Conservation (phyloP, 1,284 basidiomycete species). For the Ganoderma multipileum region DNA sequence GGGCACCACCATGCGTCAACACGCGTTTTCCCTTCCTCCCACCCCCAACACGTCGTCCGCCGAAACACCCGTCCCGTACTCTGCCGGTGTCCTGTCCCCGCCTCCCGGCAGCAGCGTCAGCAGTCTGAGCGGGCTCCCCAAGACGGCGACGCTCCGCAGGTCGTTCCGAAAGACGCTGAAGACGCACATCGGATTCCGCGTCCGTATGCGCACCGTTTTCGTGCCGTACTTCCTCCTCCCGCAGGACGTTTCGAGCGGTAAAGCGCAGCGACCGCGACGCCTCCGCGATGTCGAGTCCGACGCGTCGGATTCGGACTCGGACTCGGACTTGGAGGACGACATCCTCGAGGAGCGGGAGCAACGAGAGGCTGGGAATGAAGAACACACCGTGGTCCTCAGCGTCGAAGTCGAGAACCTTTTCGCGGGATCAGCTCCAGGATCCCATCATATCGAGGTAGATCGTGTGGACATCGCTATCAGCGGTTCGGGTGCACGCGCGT, state of each 20-base stretch:
- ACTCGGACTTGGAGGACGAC: constrained; percentile 50
- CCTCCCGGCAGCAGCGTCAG: constrained; percentile 17
- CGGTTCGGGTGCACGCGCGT: constrained; percentile 75
- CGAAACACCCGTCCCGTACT: constrained; percentile 46
- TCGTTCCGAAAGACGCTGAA: constrained; percentile 83
- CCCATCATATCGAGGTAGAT: constrained; percentile 75
- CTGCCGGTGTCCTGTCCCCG: constrained; percentile 41
- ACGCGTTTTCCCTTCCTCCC: constrained; percentile 67
- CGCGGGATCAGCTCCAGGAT: constrained; percentile 39
- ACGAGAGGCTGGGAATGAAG: constrained; percentile 75
- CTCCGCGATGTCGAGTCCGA: constrained; percentile 3
- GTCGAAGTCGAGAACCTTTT: constrained; percentile 83
- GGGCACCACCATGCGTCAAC: constrained; percentile 64
- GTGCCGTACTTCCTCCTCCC: constrained; percentile 79
- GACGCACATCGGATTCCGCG: constrained; percentile 82
- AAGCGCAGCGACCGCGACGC: constrained; percentile 16
- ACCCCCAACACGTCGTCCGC: constrained; percentile 48
- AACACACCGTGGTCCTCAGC: constrained; percentile 84
- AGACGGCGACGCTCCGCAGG: constrained; percentile 73
- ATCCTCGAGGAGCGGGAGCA: constrained; percentile 59
- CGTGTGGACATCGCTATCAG: constrained; percentile 75
- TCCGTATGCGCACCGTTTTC: constrained; percentile 89
- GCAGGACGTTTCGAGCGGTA: constrained; percentile 25
- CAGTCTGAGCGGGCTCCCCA: constrained; percentile 22
- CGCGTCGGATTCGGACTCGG: constrained; percentile 39